Base-by-base conservation (phyloP, 805 yeast species). In the Sungouiozyma ichnusensis region DNA sequence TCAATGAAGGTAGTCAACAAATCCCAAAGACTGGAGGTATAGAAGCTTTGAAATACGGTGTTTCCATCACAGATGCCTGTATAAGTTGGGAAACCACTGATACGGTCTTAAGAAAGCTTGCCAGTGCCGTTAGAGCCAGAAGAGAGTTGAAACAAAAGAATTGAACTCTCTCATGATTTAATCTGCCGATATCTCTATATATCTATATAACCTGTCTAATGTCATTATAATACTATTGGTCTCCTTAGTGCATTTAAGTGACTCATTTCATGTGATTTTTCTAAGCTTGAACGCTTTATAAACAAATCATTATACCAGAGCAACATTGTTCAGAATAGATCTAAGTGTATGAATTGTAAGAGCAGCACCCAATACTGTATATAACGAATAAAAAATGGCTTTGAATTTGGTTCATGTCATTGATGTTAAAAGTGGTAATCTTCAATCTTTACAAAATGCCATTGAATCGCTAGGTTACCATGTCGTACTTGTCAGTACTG, bases 1-100 rank as follows among this genome's bases (percentile, higher is more conserved):
- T 90, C 62, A 77, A 79, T 58, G 97, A 83, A 65, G 98, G 98
- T 54, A 81, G 80, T 65, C 98, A 90, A 67, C 71, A 74, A 52
- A 82, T 84, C 53, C 87, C 94, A 40, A 67, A 76, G 13, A 71
- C 68, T 47, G 78, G 77, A 39, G 79, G 77, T 38, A 54, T 62
- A 41, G 68, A 68, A 8, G 77, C 76, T 43, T 71, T 87, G 61
- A 77, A 83, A 61, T 85, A 88, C 71, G 98, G 98, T 65, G 94
- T 88, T 49, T 83, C 95, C 46, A 87, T 92, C 64, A 92, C 98
- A 47, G 98, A 92, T 65, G 95, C 92, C 20, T 92, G 98, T 72
- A 94, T 92, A 43, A 72, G 81, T 47, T 87, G 94, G 86, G 94
- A 85, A 48, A 73, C 84, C 43, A 92, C 98, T 41, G 92, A 76